Evolutionary conservation across 2,329 filamentous ascomycete genomes (phyloP).

Genomic region (Pseudocercospora macadamiae): DNA sequence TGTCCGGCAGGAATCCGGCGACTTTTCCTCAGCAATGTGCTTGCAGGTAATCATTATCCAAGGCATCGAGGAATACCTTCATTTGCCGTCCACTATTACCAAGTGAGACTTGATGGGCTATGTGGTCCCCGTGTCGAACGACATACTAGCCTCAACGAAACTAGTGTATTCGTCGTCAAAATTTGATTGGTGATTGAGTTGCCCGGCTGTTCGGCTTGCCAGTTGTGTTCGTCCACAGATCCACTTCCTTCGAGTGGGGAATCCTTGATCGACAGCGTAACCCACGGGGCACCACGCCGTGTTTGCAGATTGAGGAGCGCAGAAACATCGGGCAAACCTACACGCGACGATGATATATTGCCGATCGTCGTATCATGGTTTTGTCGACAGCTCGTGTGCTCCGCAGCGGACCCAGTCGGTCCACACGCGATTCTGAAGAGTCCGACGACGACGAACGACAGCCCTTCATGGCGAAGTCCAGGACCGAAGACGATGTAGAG

Average conservation of each 20-base stretch:
- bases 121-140: background rate
- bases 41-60: background rate
- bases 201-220: background rate
- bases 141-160: background rate
- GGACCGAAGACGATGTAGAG: conserved; percentile 30
- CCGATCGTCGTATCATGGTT: background rate
- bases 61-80: background rate
- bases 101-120: background rate
- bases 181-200: conserved; percentile 1
- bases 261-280: conserved; percentile 1
- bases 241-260: conserved; percentile 2
- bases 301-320: background rate
- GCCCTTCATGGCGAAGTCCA: conserved; percentile 16
- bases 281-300: background rate
- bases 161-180: background rate
- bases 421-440: background rate
- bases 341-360: background rate
- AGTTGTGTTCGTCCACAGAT: conserved; percentile 1
- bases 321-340: background rate
- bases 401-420: background rate
- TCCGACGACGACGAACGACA: no score
- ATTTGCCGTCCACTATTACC: background rate
- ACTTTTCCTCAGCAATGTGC: background rate
- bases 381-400: background rate
- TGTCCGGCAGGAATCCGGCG: background rate